These are phyloP conservation scores for Viridothelium virens DNA, from an alignment of 495 filamentous ascomycete genomes.

Conservation along the genomic window DNA sequence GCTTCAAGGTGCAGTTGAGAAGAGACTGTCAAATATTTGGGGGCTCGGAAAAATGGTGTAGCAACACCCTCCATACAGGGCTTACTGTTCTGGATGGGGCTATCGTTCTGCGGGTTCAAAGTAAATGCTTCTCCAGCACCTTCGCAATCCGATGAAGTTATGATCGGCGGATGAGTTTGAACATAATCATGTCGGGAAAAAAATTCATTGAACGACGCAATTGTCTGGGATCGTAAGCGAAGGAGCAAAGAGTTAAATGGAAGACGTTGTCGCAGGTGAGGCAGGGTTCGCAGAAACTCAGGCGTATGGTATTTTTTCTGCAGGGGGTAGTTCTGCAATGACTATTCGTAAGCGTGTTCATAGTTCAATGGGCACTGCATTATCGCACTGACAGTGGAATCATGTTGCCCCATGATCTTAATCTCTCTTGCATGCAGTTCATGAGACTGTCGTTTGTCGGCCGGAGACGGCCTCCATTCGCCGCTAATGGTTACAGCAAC, in stretches of 20 bases:
- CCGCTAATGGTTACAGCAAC: slow-evolving; percentile 72
- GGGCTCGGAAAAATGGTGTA: slow-evolving; percentile 64
- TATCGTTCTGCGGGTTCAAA: slow-evolving; percentile 36
- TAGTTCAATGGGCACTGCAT: neutral
- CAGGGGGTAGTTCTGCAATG: slow-evolving; percentile 67
- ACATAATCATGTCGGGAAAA: slow-evolving; percentile 64
- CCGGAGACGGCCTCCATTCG: slow-evolving; percentile 64
- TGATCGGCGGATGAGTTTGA: slow-evolving; percentile 85
- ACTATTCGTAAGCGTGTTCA: slow-evolving; percentile 10
- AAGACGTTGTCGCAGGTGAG: slow-evolving; percentile 80
- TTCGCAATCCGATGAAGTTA: slow-evolving; percentile 96
- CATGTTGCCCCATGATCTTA: slow-evolving; percentile 62
- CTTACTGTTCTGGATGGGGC: slow-evolving; percentile 27
- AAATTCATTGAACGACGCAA: slow-evolving; percentile 63
- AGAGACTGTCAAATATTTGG: slow-evolving; percentile 95
- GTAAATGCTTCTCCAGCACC: slow-evolving; percentile 95
- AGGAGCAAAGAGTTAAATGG: slow-evolving; percentile 73
- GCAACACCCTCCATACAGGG: neutral
- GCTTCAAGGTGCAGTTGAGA: slow-evolving; percentile 93
- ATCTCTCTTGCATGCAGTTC: slow-evolving; percentile 69
- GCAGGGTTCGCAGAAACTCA: slow-evolving; percentile 81
- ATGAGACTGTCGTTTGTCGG: slow-evolving; percentile 61
- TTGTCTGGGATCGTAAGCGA: slow-evolving; percentile 72
- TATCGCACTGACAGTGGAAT: slow-evolving; percentile 50
- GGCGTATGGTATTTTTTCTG: slow-evolving; percentile 90